Evolutionary conservation across 257 asterid genomes (phyloP).

Genomic region (Solanum bulbocastanum): DNA sequence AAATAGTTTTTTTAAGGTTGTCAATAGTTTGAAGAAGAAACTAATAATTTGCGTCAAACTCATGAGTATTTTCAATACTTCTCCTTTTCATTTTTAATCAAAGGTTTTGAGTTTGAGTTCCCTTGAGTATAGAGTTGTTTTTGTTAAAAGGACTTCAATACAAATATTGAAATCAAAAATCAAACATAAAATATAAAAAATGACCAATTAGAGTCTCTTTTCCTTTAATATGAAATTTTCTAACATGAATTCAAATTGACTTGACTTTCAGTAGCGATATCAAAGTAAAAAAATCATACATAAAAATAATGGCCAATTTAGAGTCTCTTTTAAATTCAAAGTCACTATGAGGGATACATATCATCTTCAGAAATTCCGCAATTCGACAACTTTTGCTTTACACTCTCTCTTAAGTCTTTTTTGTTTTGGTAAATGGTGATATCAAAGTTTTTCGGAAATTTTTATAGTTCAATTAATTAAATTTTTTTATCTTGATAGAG

Average conservation of each 20-base stretch:
- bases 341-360: neutral
- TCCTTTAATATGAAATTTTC: no score
- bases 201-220: no score
- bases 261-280: fast-evolving
- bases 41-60: neutral
- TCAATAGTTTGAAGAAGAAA: no score
- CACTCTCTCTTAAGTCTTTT: no score
- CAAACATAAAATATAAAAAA: no score
- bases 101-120: neutral
- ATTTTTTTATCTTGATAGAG: no score
- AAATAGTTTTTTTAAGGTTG: no score
- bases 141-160: neutral
- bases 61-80: neutral
- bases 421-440: no score
- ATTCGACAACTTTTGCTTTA: neutral
- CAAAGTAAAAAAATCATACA: neutral
- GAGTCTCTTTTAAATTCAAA: neutral
- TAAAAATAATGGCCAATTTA: neutral
- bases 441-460: neutral
- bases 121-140: neutral
- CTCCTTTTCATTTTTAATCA: neutral
- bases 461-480: no score
- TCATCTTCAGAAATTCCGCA: neutral
- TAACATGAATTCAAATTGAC: fast-evolving
- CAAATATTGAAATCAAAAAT: no score